A percentile compares a stretch with the other conserved stretches of the same genome.
These are phyloP conservation scores for Boletus sp. DNA, from an alignment of 1,284 basidiomycete species.

Conservation along the genomic window DNA sequence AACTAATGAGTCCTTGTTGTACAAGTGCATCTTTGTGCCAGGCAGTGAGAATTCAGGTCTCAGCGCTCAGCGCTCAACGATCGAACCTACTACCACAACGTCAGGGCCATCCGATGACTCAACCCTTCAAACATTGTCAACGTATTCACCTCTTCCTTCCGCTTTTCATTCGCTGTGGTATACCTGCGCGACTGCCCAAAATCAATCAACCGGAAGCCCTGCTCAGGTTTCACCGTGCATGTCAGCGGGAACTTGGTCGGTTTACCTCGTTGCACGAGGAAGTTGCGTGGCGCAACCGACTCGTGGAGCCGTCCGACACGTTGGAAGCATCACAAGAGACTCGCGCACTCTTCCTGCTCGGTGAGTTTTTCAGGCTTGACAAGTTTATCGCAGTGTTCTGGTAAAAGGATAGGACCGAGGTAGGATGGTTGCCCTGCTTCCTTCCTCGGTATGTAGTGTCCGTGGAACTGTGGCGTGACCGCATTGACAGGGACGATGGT, in stretches of 20 bases:
- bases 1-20: too few species aligned
- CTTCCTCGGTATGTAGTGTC: conserved; percentile 36
- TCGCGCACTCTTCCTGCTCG: conserved; percentile 38
- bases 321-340: conserved; percentile 40
- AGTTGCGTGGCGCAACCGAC: conserved; percentile 42
- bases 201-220: conserved; percentile 45
- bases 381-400: conserved; percentile 43
- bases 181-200: conserved; percentile 38
- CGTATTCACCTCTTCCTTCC: neutral
- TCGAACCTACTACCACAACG: too few species aligned
- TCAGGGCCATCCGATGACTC: too few species aligned
- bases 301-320: conserved; percentile 39
- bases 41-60: too few species aligned
- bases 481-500: conserved; percentile 40
- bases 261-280: conserved; percentile 42
- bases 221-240: conserved; percentile 26
- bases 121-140: conserved; percentile 9
- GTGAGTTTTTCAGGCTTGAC: conserved; percentile 29
- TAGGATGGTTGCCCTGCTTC: conserved; percentile 5
- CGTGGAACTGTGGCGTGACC: conserved; percentile 46
- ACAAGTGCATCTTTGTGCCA: too few species aligned
- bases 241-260: conserved; percentile 36
- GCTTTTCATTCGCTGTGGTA: conserved; percentile 13
- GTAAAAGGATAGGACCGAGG: conserved; percentile 39
- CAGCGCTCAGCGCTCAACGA: too few species aligned